These are phyloP conservation scores for Ascosphaera apis DNA, from an alignment of 2,329 filamentous ascomycete species.

Conservation along the genomic window DNA sequence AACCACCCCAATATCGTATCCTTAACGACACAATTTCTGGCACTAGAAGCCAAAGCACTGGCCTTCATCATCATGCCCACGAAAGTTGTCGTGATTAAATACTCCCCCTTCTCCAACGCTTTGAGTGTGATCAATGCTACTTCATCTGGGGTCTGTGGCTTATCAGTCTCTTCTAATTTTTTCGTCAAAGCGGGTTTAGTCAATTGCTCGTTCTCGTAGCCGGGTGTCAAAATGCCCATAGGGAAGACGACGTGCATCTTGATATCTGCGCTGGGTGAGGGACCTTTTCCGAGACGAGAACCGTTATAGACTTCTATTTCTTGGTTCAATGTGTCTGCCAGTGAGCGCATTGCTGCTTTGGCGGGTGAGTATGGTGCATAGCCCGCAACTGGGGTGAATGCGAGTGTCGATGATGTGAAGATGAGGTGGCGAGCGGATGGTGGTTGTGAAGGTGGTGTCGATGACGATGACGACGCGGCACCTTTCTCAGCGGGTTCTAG, in stretches of 20 bases:
- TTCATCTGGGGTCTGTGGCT: slow-evolving; percentile 50
- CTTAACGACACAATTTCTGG: slow-evolving; percentile 27
- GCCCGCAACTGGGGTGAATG: slow-evolving; percentile 55
- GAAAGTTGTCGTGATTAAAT: slow-evolving; percentile 52
- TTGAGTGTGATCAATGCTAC: slow-evolving; percentile 48
- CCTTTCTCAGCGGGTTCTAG: slow-evolving; percentile 23
- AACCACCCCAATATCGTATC: slow-evolving; percentile 34
- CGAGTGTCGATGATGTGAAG: slow-evolving; percentile 58
- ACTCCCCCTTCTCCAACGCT: slow-evolving; percentile 59
- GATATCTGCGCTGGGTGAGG: slow-evolving; percentile 38
- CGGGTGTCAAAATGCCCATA: slow-evolving; percentile 57
- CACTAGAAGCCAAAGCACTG: slow-evolving; percentile 26
- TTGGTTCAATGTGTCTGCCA: slow-evolving; percentile 63
- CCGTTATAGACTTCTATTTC: slow-evolving; percentile 73
- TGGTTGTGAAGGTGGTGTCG: too few species aligned
- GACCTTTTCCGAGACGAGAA: slow-evolving; percentile 19
- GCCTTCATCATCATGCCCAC: slow-evolving; percentile 51
- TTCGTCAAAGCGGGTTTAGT: slow-evolving; percentile 63
- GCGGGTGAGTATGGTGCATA: slow-evolving; percentile 66
- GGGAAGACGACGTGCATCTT: slow-evolving; percentile 66
- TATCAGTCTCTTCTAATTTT: slow-evolving; percentile 62
- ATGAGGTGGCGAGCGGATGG: slow-evolving; percentile 77
- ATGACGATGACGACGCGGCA: too few species aligned
- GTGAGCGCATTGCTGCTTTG: slow-evolving; percentile 62
- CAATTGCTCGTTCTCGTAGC: slow-evolving; percentile 50